Percentiles rank a stretch among this genome's conserved stretches.
Conservation (phyloP, 495 filamentous ascomycete genomes). For the Hypoxylon cercidicola region DNA sequence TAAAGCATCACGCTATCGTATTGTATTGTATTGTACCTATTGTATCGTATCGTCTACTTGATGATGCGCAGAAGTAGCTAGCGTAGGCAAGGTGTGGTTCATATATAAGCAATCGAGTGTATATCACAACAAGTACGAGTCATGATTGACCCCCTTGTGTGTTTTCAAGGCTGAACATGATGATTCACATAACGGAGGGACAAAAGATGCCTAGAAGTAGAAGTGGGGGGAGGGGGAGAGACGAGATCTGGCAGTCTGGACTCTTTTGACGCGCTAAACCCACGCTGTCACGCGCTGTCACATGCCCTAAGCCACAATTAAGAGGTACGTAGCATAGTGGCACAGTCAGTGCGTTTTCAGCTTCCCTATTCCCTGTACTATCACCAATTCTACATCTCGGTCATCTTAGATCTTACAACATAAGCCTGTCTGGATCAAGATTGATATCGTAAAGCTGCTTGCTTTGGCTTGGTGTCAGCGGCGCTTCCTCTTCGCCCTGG, state of each 20-base stretch:
- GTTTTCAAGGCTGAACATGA: background rate
- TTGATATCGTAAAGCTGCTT: too few relatives aligned
- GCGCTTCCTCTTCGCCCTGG: too few relatives aligned
- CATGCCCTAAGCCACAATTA: constrained; percentile 13
- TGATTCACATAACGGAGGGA: background rate
- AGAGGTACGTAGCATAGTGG: too few relatives aligned
- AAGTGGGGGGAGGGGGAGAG: background rate
- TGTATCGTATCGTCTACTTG: too few relatives aligned
- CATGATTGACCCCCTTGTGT: constrained; percentile 11
- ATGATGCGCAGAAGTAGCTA: background rate
- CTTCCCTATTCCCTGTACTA: too few relatives aligned
- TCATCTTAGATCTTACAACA: too few relatives aligned
- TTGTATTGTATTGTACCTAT: too few relatives aligned
- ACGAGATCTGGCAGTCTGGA: background rate
- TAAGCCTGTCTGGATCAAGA: too few relatives aligned
- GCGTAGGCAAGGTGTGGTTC: background rate
- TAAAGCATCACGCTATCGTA: constrained; percentile 9
- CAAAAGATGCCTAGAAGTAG: background rate
- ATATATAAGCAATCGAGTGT: constrained; percentile 3
- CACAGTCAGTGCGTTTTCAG: too few relatives aligned
- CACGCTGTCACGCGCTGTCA: constrained; percentile 23
- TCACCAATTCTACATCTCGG: too few relatives aligned
- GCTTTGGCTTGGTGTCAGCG: too few relatives aligned
- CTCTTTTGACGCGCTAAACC: constrained; percentile 10
- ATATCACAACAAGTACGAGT: constrained; percentile 11